A percentile compares a stretch with the other conserved stretches of the same genome.
These are phyloP conservation scores for Plenodomus lindquistii DNA, from an alignment of 2,329 filamentous ascomycete species.

Conservation along the genomic window DNA sequence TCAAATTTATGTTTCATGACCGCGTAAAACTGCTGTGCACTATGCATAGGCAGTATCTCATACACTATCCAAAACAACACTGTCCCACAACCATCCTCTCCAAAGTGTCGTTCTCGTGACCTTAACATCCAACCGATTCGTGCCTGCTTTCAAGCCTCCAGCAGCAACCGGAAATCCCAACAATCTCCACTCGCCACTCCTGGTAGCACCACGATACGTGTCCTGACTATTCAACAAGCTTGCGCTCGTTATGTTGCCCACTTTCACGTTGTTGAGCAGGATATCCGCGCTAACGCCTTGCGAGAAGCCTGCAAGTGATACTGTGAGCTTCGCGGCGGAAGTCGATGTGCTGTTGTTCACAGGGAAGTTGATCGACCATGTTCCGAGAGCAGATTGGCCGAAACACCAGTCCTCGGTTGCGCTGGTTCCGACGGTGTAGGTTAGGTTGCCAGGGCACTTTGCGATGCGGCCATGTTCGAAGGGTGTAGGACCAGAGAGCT, in stretches of 20 bases:
- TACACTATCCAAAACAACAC: constrained; percentile 43
- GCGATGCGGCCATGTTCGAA: constrained; percentile 52
- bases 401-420: constrained; percentile 54
- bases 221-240: constrained; percentile 50
- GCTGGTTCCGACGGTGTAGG: constrained; percentile 48
- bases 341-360: constrained; percentile 10
- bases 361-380: constrained; percentile 42
- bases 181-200: constrained; percentile 54
- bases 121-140: constrained; percentile 44
- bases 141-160: constrained; percentile 34
- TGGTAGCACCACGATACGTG: constrained; percentile 54
- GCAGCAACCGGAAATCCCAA: constrained; percentile 47
- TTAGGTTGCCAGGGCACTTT: constrained; percentile 51
- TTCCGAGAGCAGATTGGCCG: constrained; percentile 47
- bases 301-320: constrained; percentile 53
- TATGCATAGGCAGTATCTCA: too few relatives aligned
- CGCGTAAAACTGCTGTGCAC: too few relatives aligned
- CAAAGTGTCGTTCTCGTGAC: constrained; percentile 43
- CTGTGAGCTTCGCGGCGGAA: constrained; percentile 44
- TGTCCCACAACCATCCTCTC: constrained; percentile 51
- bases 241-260: constrained; percentile 48
- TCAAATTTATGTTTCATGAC: too few relatives aligned
- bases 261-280: constrained; percentile 46
- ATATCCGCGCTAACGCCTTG: constrained; percentile 48
- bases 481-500: constrained; percentile 47